These are phyloP conservation scores for Paramecium bursaria DNA, from an alignment of 73 alveolate species.

Conservation along the genomic window DNA sequence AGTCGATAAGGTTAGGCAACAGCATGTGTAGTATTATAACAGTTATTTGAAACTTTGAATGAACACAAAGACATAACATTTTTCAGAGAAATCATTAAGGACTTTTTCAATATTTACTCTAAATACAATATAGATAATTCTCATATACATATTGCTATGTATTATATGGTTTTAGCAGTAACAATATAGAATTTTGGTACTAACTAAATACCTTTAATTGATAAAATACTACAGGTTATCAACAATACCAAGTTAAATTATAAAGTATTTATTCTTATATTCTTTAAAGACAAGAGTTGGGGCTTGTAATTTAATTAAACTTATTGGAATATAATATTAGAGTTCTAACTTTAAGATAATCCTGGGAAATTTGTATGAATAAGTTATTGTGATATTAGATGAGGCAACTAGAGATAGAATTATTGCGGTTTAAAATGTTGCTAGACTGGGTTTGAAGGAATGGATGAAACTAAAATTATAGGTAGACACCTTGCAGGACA, in stretches of 20 bases:
- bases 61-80: slow-evolving; percentile 24
- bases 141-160: slow-evolving; percentile 22
- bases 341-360: slow-evolving; percentile 44
- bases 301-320: slow-evolving; percentile 33
- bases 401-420: slow-evolving; percentile 57
- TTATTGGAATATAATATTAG: slow-evolving; percentile 27
- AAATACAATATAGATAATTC: slow-evolving; percentile 50
- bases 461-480: slow-evolving; percentile 51
- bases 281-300: slow-evolving; percentile 54
- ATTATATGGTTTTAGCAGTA: slow-evolving; percentile 1
- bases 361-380: slow-evolving; percentile 47
- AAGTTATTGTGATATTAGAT: slow-evolving; percentile 46
- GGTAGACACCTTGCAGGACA: neutral
- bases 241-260: slow-evolving; percentile 29
- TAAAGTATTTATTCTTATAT: slow-evolving; percentile 20
- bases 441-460: slow-evolving; percentile 36
- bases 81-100: slow-evolving; percentile 20
- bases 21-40: slow-evolving; percentile 21
- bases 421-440: slow-evolving; percentile 55
- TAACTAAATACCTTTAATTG: slow-evolving; percentile 6
- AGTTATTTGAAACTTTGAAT: slow-evolving; percentile 23
- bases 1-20: slow-evolving; percentile 38
- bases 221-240: slow-evolving; percentile 23
- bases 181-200: slow-evolving; percentile 20
- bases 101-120: neutral